Base-by-base conservation (phyloP, 164 flowering plant species). In the Litsea cubeba region DNA sequence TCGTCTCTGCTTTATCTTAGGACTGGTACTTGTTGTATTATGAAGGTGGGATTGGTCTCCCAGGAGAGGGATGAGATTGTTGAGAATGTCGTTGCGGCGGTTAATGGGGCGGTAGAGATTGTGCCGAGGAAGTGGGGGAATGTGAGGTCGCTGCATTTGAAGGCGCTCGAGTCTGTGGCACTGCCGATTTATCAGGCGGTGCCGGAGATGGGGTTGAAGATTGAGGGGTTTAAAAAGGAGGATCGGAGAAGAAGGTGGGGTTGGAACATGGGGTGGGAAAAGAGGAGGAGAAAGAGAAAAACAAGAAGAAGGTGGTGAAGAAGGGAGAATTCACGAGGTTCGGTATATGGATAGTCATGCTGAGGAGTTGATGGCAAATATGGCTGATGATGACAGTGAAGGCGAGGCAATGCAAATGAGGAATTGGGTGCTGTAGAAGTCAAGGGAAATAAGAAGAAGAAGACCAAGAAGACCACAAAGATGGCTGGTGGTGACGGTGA, bases 1-100 rank as follows among this genome's bases (percentile, higher is more conserved):
- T 86, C 90, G 5, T 88, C 87, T 0, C 65, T 89, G 79, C 71
- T 95, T 81, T 90, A 75, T 70, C 65, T 94, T 81, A 81, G 87
- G 80, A 90, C 89, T 0, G 97, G 98, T 71, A 92, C 94, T 32
- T 92, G 98, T 71, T 65, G 91, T 54, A 88, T 86, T 50, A 50
- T 90, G 68, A 89, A 80, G 79, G 87, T 91, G 1, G 97, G 84
- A 11, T 83, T 75, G 81, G 76, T 80, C 32, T 80, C 86, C 5
- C 87, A 85, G 91, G 82, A 72, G 10, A 40, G 71, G 25, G 85
- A 88, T 7, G 88, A 87, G 82, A 80, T 94, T 71, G 81, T 82
- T 63, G 90, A 82, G 69, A 94, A 94, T 84, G 88, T 90, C 74
- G 62, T 76, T 11, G 86, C 87, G 5, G 95, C 88, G 0, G 77